Conservation (phyloP, 2,329 filamentous ascomycete genomes). For the Nakataea oryzae region DNA sequence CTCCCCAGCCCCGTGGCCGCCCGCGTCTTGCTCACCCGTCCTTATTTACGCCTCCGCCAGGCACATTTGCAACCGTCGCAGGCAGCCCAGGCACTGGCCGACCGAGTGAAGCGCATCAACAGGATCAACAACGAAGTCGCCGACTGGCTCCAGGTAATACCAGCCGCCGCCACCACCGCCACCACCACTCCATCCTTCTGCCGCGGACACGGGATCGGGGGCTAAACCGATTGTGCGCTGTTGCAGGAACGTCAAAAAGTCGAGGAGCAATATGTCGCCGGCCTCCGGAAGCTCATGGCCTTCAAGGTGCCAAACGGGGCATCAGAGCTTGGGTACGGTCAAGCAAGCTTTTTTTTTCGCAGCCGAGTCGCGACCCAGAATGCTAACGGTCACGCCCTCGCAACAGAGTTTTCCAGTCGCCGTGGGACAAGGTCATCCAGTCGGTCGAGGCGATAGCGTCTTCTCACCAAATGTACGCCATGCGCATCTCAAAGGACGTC, state of each 20-base stretch:
- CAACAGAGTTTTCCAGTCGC: constrained; percentile 71
- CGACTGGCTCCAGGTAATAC: constrained; percentile 85
- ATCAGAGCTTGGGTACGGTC: constrained; percentile 73
- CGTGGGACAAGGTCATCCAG: constrained; percentile 80
- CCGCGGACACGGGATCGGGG: neutral
- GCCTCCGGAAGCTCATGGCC: constrained; percentile 69
- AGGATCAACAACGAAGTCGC: constrained; percentile 85
- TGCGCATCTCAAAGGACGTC: constrained; percentile 79
- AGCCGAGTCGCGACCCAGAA: neutral
- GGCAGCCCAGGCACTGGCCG: constrained; percentile 71
- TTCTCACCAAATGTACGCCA: constrained; percentile 71
- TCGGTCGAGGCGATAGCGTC: constrained; percentile 72
- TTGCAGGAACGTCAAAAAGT: constrained; percentile 79
- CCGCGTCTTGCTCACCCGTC: neutral
- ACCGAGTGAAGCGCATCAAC: constrained; percentile 78
- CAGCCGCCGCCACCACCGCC: constrained; percentile 1
- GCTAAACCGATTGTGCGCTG: neutral
- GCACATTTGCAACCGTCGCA: constrained; percentile 70
- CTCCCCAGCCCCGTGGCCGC: neutral
- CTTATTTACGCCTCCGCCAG: constrained; percentile 35
- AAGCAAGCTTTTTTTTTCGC: neutral
- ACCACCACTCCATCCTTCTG: too few relatives aligned
- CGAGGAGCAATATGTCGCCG: constrained; percentile 80
- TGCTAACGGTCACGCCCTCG: neutral
- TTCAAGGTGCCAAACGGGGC: constrained; percentile 64